Percentiles rank a stretch among this genome's conserved stretches.
phyloP scores from a whole-genome alignment of 75 land plant species.

The Pinus tabuliformis region DNA sequence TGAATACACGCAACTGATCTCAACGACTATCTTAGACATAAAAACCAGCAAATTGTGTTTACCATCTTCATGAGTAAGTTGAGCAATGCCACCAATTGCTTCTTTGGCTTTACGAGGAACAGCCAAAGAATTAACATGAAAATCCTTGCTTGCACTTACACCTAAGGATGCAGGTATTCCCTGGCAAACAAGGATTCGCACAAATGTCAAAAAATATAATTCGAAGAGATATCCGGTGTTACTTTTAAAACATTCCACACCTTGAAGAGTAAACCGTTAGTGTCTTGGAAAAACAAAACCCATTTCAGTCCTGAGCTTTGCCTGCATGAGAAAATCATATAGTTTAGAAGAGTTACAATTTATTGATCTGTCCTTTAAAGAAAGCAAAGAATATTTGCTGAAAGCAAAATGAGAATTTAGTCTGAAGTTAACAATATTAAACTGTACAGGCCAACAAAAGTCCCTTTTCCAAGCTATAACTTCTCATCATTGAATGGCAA shows the following conservation, averaged over 20 bases:
- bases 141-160: constrained; percentile 71
- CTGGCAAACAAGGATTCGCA: constrained; percentile 19
- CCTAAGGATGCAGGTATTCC: constrained; percentile 94
- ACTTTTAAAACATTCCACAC: constrained; percentile 23
- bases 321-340: constrained; percentile 37
- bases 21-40: background rate
- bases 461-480: background rate
- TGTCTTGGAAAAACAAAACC: constrained; percentile 97
- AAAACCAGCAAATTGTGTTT: background rate
- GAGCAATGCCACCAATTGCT: constrained; percentile 96
- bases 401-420: background rate
- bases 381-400: background rate
- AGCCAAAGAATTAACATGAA: constrained; percentile 93
- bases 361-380: background rate
- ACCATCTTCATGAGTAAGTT: constrained; percentile 91
- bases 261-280: constrained; percentile 96
- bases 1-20: background rate
- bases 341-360: background rate
- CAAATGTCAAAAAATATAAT: background rate
- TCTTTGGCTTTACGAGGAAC: constrained; percentile 99
- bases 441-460: background rate
- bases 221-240: background rate
- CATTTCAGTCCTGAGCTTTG: constrained; percentile 63
- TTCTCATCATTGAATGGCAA: background rate
- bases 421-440: background rate